Evolutionary conservation across 352 stramenopile species (phyloP), one percentile per base, ranked within the genome.

Genomic region (Globisporangium paroecandrum): DNA sequence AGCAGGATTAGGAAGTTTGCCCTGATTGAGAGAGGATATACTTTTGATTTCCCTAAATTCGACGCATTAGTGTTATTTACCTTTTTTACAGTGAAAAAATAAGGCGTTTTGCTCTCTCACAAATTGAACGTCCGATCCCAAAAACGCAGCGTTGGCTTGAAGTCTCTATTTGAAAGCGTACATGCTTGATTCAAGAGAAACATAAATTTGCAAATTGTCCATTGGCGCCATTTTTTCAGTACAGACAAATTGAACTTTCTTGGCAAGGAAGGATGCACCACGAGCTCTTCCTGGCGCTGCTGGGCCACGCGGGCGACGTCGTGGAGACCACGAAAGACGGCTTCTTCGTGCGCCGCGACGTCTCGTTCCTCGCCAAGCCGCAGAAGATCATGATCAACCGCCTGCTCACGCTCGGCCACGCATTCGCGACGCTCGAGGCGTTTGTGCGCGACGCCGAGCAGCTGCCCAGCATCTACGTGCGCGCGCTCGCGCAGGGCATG

Each of bases 231-330:
- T 49, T 49, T 49, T 49, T 22, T 20, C 38, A 18, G 4, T 5
- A 49, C 41, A 49, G 29, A 24, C 29, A 32, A 60, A 59, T 68
- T 57, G 54, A 34, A 61, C 62, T 41, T 49, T 59, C 24, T 63
- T 25, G 24, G n/a, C 41, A 41, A 65, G 24, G 34, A 41, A 41
- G 8, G 6, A 93, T 93, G 85, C 85, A 90, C 68, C 85, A 93
- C 71, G 85, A 93, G 69, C 77, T 93, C 34, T 89, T 93, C 71
- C 74, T 93, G 62, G 85, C 85, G 67, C 69, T 93, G 66, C 73
- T 93, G 51, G 85, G 85, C 9, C 81, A 89, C 59, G 68, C 79
- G 0, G 82, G 85, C 65, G 85, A 89, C 77, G 74, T 93, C 4
- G 62, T 91, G 5, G 78, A 90, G 59, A 71, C 72, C 51, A 73